Base-by-base conservation (phyloP, 805 yeast genomes). In the Torulaspora microellipsoides region DNA sequence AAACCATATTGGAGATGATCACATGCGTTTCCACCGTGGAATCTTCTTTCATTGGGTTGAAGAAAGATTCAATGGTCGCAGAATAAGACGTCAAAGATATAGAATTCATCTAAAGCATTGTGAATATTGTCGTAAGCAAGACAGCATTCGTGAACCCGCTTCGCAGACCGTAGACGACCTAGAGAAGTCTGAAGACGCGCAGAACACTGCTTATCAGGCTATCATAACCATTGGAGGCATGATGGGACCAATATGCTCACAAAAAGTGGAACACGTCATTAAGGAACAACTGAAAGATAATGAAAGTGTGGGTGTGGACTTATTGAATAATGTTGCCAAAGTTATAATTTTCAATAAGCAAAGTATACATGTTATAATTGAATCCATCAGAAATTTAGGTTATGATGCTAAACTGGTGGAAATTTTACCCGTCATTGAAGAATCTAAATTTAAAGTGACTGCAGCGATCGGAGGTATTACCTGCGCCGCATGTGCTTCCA, bases 401-500 rank as follows among this genome's bases (percentile, higher is more conserved):
- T 70, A 70, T 52, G 72, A 71, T 7, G 75, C 81, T 33, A 72
- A 68, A 14, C 63, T 83, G 11, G 57, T 78, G 6, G 87, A 83
- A 50, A 67, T 83, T 8, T 57, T 80, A 15, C 89, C 87, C 1
- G 72, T 81, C 3, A 72, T 72, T 27, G 66, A 75, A 28, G 66
- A 77, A 6, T 55, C 67, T 5, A 73, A 71, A 43, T 75, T 68
- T 52, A 74, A 73, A 52, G 75, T 81, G 8, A 66, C 71, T 9
- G 88, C 87, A 0, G 64, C 78, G 0, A 77, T 85, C 34, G 85
- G 83, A 9, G 91, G 90, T 3, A 83, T 84, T 60, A 78, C 88
- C 0, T 85, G 91, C 64, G 80, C 85, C 7, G 78, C 87, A 0
- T 82, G 93, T 61, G 78, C 78, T 1, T 71, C 71, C 32, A 68